Conservation (phyloP, 2,329 filamentous ascomycete species). For the Colletotrichum paranaense region DNA sequence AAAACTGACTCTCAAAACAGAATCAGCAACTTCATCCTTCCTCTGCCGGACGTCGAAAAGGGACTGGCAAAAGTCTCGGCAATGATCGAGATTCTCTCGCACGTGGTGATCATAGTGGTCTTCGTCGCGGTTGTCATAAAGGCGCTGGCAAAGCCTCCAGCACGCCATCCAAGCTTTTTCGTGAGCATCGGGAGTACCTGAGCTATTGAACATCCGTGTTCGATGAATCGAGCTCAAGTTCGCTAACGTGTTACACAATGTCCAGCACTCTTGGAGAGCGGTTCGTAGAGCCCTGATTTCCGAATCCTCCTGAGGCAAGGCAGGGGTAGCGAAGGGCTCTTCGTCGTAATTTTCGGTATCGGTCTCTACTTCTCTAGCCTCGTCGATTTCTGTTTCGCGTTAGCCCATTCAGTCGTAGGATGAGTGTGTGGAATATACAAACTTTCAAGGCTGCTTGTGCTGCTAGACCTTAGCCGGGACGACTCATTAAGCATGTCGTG, state of each 20-base stretch:
- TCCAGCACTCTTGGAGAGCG: slow-evolving; percentile 91
- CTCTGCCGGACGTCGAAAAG: slow-evolving; percentile 87
- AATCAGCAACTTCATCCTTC: slow-evolving; percentile 84
- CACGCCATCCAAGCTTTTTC: slow-evolving; percentile 94
- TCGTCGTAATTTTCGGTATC: slow-evolving; percentile 68
- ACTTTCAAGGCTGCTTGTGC: slow-evolving; percentile 84
- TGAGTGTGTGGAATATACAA: slow-evolving; percentile 40
- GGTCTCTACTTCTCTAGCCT: slow-evolving; percentile 62
- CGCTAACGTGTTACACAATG: slow-evolving; percentile 89
- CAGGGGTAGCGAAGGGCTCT: slow-evolving; percentile 56
- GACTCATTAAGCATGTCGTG: slow-evolving; percentile 75
- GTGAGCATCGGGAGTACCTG: slow-evolving; percentile 79
- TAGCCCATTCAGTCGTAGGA: slow-evolving; percentile 35
- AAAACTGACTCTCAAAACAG: slow-evolving; percentile 90
- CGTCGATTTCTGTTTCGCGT: slow-evolving; percentile 63
- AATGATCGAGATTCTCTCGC: slow-evolving; percentile 83
- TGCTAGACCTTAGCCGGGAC: slow-evolving; percentile 71
- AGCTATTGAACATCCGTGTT: slow-evolving; percentile 80
- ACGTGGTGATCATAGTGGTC: slow-evolving; percentile 74
- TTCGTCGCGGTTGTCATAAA: slow-evolving; percentile 85
- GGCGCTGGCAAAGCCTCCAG: slow-evolving; percentile 90
- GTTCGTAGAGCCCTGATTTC: slow-evolving; percentile 77
- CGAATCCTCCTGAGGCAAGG: slow-evolving; percentile 59
- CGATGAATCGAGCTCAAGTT: slow-evolving; percentile 87
- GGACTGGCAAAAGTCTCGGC: slow-evolving; percentile 91